Percentiles rank a stretch among this genome's conserved stretches.
phyloP scores from a whole-genome alignment of 2,329 filamentous ascomycete genomes.

The Pseudogymnoascus sp. region DNA sequence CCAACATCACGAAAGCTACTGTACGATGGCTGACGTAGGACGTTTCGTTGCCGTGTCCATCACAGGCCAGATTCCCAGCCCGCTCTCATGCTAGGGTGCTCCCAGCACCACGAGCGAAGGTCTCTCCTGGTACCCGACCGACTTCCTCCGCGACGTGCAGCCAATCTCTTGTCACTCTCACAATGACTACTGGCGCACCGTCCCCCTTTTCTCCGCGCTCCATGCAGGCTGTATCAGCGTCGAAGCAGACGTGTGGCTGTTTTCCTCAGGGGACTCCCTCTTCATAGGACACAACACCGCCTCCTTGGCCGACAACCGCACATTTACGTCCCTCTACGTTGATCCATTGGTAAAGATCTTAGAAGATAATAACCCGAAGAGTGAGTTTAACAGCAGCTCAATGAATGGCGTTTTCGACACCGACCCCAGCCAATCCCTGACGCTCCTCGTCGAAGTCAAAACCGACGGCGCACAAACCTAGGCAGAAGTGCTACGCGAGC shows the following conservation, averaged over 20 bases:
- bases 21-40: no score
- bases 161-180: constrained; percentile 57
- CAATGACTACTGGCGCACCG: constrained; percentile 61
- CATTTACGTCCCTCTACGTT: constrained; percentile 55
- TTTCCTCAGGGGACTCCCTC: constrained; percentile 38
- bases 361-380: constrained; percentile 40
- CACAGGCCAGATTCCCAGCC: constrained; percentile 23
- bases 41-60: constrained; percentile 26
- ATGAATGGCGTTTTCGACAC: constrained; percentile 48
- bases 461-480: constrained; percentile 43
- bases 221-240: constrained; percentile 51
- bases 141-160: constrained; percentile 42
- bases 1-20: no score
- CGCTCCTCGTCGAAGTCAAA: constrained; percentile 64
- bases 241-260: constrained; percentile 63
- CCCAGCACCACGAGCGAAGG: constrained; percentile 31
- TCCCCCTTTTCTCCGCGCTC: constrained; percentile 55
- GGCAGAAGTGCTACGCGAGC: constrained; percentile 42
- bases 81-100: constrained; percentile 30
- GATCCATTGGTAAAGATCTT: constrained; percentile 54
- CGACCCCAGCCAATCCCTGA: constrained; percentile 43
- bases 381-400: constrained; percentile 36
- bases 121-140: constrained; percentile 39
- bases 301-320: constrained; percentile 45
- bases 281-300: constrained; percentile 55